phyloP scores from a whole-genome alignment of 331 rosid genomes.

The Rosa hybrid region DNA sequence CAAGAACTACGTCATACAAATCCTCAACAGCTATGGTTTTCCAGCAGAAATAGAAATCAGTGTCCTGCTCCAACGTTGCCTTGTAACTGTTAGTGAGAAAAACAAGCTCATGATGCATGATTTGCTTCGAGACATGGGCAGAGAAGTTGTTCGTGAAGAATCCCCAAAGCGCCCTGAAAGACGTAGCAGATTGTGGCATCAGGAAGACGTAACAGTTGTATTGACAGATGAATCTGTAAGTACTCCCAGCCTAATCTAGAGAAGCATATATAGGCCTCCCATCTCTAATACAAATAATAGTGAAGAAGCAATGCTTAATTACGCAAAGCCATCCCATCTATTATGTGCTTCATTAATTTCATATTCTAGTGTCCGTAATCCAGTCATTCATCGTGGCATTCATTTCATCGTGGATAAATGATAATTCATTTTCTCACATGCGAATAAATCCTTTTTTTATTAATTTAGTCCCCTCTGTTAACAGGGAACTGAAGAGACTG shows the following conservation, averaged over 20 bases:
- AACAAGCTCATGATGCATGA: conserved; percentile 34
- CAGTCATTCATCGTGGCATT: too few relatives aligned
- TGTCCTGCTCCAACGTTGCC: conserved; percentile 16
- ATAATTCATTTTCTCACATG: too few relatives aligned
- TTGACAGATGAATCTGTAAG: background rate
- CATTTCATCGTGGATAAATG: too few relatives aligned
- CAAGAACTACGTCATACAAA: background rate
- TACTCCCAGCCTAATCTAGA: background rate
- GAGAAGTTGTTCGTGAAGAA: conserved; percentile 25
- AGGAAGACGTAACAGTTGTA: background rate
- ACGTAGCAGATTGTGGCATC: conserved; percentile 23
- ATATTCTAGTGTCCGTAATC: too few relatives aligned
- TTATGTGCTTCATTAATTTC: too few relatives aligned
- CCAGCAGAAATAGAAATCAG: conserved; percentile 18
- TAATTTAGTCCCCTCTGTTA: too few relatives aligned
- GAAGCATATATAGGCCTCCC: too few relatives aligned
- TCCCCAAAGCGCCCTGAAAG: background rate
- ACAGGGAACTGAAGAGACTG: conserved; percentile 27
- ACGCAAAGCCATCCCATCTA: too few relatives aligned
- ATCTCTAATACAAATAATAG: too few relatives aligned
- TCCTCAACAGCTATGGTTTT: conserved; percentile 6
- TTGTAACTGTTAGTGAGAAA: conserved; percentile 12
- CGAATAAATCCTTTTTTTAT: too few relatives aligned
- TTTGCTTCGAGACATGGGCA: conserved; percentile 36
- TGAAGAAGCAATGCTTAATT: too few relatives aligned